Percentiles rank a stretch among this genome's conserved stretches.
These are phyloP conservation scores for Cicer judaicum DNA, from an alignment of 306 rosid species.

Conservation along the genomic window DNA sequence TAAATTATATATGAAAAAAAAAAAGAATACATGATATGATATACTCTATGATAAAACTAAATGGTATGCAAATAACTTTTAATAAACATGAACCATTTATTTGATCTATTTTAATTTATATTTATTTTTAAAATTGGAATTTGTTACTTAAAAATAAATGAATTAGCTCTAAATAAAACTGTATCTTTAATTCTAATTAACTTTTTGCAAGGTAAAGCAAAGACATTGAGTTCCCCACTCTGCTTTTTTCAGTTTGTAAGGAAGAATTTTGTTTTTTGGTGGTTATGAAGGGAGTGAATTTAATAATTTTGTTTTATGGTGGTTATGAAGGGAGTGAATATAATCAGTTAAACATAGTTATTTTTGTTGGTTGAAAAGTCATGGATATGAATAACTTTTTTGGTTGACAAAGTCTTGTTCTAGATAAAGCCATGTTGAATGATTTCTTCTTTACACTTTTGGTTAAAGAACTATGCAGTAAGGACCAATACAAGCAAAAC, in stretches of 20 bases:
- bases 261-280: slow-evolving; percentile 27
- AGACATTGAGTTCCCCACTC: slow-evolving; percentile 45
- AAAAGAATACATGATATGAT: too few species aligned
- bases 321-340: slow-evolving; percentile 6
- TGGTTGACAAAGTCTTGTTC: slow-evolving; percentile 37
- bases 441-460: slow-evolving; percentile 36
- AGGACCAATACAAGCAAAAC: slow-evolving; percentile 39
- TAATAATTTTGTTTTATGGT: slow-evolving; percentile 15
- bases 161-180: too few species aligned
- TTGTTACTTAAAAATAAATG: too few species aligned
- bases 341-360: slow-evolving; percentile 25
- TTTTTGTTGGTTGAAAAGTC: slow-evolving; percentile 42
- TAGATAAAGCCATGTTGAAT: slow-evolving; percentile 36
- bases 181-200: too few species aligned
- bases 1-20: too few species aligned
- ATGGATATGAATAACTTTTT: slow-evolving; percentile 25
- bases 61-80: too few species aligned
- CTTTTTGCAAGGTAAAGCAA: slow-evolving; percentile 40
- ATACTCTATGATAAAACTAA: too few species aligned
- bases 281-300: background rate
- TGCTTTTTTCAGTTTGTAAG: slow-evolving; percentile 29
- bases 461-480: slow-evolving; percentile 28
- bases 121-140: too few species aligned
- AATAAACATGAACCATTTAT: too few species aligned
- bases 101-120: too few species aligned